These are phyloP conservation scores for Aphanoascus verrucosus DNA, from an alignment of 2,329 filamentous ascomycete genomes.

Conservation along the genomic window DNA sequence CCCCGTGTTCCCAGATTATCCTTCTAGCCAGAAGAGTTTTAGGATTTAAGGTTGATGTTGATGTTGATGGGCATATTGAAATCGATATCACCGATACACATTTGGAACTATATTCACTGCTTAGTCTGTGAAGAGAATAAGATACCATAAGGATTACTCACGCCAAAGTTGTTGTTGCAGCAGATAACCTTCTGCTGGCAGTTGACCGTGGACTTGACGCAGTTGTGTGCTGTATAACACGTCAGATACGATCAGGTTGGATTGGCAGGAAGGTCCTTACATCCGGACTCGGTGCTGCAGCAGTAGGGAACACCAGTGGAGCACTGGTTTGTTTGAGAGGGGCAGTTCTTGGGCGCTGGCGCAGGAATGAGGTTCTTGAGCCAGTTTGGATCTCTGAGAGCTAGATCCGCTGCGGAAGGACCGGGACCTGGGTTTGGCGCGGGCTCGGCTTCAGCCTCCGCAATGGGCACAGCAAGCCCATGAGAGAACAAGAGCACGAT, in stretches of 20 bases:
- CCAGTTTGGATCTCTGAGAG: background rate
- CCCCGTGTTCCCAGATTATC: background rate
- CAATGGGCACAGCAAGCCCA: slow-evolving; percentile 13
- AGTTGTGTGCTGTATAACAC: slow-evolving; percentile 11
- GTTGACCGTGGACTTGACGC: slow-evolving; percentile 10
- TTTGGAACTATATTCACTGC: slow-evolving; percentile 11
- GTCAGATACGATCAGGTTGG: background rate
- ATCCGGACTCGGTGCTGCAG: slow-evolving; percentile 12
- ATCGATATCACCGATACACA: slow-evolving; percentile 16
- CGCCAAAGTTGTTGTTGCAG: slow-evolving; percentile 16
- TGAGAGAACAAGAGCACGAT: slow-evolving; percentile 12
- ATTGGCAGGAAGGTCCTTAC: background rate
- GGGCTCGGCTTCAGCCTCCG: slow-evolving; percentile 8
- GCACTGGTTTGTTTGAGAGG: slow-evolving; percentile 10
- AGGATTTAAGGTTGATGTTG: slow-evolving; percentile 12
- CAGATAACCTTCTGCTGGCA: slow-evolving; percentile 15
- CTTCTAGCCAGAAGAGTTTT: background rate
- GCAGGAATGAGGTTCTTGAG: background rate
- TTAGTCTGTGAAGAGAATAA: background rate
- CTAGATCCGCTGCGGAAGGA: slow-evolving; percentile 2
- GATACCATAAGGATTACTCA: background rate
- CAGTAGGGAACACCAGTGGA: slow-evolving; percentile 13
- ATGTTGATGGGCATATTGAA: slow-evolving; percentile 18
- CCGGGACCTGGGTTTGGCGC: slow-evolving; percentile 7
- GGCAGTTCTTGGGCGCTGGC: slow-evolving; percentile 1